Base-by-base conservation (phyloP, 78 protist species). In the Dictyostelium intermedium region DNA sequence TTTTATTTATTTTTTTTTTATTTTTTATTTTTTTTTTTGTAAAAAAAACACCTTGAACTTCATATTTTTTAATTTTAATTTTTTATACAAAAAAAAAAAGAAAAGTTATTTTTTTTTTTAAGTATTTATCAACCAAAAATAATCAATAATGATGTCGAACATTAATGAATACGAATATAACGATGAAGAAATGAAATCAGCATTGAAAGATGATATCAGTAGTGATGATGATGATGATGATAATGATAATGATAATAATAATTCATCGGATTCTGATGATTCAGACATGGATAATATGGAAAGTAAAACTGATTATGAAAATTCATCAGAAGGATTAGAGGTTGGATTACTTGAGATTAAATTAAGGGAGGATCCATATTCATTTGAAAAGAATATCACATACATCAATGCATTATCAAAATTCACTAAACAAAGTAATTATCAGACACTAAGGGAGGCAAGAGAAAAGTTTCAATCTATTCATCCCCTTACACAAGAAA, bases 311-410 rank as follows among this genome's bases (percentile, higher is more conserved):
- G 77, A 56, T 43, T 34, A 14, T 20, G 69, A 78, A 23, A 20
- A 47, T 34, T 45, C 78, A 30, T 80, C 94, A 32, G 73, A 61
- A n/a, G 87, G 69, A 2, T 82, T 79, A 13, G 76, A 80, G 7
- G 74, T 89, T n/a, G 94, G 83, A 27, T 11, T 47, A 34, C 83
- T 80, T n/a, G 94, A 89, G 37, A 89, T 89, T 9, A 89, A 89
- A 81, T 43, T 89, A 53, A 25, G 94, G 20, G 94, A 89, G n/a
- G 77, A 80, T 70, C 94, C 78, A 18, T 89, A 89, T n/a, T 32
- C 35, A 23, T 80, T 69, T 37, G 87, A 89, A 16, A 45, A 34
- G 73, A 74, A 89, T 70, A 9, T 80, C 2, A 78, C 47, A 1
- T 89, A 80, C 73, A 80, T 89, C 0, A 69, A 78, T 69, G 61